Evolutionary conservation across 2,329 filamentous ascomycete genomes (phyloP).

Genomic region (Pseudogymnoascus sp.): DNA sequence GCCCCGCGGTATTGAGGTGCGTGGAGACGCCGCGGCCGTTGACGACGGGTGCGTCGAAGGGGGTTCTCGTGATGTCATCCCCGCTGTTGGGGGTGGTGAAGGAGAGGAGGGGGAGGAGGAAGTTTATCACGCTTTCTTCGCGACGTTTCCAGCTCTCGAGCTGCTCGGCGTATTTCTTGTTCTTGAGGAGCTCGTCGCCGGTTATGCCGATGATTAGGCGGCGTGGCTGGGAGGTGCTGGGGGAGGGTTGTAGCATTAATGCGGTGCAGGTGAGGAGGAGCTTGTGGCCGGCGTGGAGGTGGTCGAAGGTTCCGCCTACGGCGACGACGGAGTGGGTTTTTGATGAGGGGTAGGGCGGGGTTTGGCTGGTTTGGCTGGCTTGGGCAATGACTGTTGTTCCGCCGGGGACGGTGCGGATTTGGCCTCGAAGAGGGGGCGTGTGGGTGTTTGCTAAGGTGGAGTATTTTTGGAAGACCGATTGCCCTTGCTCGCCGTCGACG

Average conservation of each 20-base stretch:
- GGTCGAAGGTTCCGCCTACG: slow-evolving; percentile 92
- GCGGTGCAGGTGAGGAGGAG: slow-evolving; percentile 84
- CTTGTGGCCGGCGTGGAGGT: slow-evolving; percentile 92
- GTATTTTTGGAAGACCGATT: slow-evolving; percentile 47
- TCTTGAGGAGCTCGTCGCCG: slow-evolving; percentile 74
- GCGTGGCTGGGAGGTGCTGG: slow-evolving; percentile 28
- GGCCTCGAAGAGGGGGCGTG: slow-evolving; percentile 41
- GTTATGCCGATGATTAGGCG: slow-evolving; percentile 79
- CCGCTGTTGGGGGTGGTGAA: slow-evolving; percentile 34
- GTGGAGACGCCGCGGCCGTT: slow-evolving; percentile 49
- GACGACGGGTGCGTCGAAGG: slow-evolving; percentile 18
- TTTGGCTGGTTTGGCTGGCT: background rate
- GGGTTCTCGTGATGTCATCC: slow-evolving; percentile 28
- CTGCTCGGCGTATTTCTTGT: slow-evolving; percentile 79
- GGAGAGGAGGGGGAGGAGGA: slow-evolving; percentile 59
- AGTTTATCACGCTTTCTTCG: slow-evolving; percentile 60
- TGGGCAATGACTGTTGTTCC: slow-evolving; percentile 41
- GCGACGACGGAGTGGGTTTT: slow-evolving; percentile 55
- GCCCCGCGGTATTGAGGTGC: slow-evolving; percentile 47
- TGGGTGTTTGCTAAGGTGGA: slow-evolving; percentile 40
- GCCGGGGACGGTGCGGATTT: slow-evolving; percentile 45
- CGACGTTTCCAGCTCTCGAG: slow-evolving; percentile 75
- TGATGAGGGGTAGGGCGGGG: slow-evolving; percentile 14
- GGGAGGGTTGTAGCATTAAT: slow-evolving; percentile 56
- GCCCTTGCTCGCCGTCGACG: slow-evolving; percentile 57